Conservation (phyloP, 1,284 basidiomycete species). For the Wallemia hederae region DNA sequence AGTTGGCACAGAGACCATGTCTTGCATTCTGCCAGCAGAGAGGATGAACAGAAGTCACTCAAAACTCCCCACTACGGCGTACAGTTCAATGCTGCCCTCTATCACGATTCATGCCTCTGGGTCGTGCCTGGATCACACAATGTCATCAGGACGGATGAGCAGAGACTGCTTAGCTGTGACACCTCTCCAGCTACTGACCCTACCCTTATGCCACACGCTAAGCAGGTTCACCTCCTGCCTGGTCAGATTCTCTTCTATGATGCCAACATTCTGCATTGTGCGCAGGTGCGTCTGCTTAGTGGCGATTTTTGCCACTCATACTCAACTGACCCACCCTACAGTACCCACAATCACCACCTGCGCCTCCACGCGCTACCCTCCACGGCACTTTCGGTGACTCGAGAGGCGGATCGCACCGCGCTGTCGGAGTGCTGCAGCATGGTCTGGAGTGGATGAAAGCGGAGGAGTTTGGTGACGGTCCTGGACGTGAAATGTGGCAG, state of each 20-base stretch:
- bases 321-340: too few species aligned
- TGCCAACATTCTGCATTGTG: neutral
- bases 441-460: neutral
- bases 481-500: neutral
- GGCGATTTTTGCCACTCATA: too few species aligned
- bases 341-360: neutral
- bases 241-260: neutral
- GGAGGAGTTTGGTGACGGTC: neutral
- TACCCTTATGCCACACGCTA: neutral
- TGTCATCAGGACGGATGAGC: neutral
- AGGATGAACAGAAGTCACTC: neutral
- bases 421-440: neutral
- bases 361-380: neutral
- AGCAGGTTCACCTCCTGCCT: neutral
- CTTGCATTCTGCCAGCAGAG: neutral
- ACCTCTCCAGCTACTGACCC: neutral
- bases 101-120: neutral
- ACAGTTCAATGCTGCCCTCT: neutral
- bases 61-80: neutral
- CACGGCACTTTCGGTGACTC: neutral
- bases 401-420: neutral
- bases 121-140: neutral
- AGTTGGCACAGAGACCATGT: neutral
- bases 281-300: neutral
- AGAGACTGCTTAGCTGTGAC: neutral